phyloP scores from a whole-genome alignment of 1,139 yeast genomes.

The Wickerhamomyces sp. region DNA sequence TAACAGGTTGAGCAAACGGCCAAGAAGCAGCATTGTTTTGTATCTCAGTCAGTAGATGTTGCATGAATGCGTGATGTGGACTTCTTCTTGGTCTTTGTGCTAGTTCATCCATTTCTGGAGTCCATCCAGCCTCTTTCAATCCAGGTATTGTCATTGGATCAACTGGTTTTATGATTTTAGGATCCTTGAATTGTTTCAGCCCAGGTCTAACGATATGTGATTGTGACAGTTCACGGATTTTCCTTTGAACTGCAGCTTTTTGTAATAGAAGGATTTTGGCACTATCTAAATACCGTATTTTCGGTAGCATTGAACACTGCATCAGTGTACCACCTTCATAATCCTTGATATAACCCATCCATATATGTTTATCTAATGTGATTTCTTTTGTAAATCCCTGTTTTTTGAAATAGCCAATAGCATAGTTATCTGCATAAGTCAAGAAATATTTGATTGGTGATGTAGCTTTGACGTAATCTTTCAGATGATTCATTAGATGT shows the following conservation, averaged over 20 bases:
- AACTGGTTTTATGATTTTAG: slow-evolving; percentile 42
- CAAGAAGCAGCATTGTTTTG: slow-evolving; percentile 97
- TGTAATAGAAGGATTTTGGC: slow-evolving; percentile 80
- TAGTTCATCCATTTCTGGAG: slow-evolving; percentile 94
- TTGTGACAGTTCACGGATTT: slow-evolving; percentile 72
- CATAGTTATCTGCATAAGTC: slow-evolving; percentile 97
- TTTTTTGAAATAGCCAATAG: slow-evolving; percentile 95
- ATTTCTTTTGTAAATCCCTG: slow-evolving; percentile 98
- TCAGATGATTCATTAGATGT: slow-evolving; percentile 94
- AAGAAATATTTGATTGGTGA: slow-evolving; percentile 82
- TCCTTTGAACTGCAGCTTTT: slow-evolving; percentile 84
- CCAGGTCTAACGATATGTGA: slow-evolving; percentile 85
- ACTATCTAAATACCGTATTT: slow-evolving; percentile 82
- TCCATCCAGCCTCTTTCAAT: slow-evolving; percentile 91
- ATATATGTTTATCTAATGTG: slow-evolving; percentile 72
- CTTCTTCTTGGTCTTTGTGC: slow-evolving; percentile 94
- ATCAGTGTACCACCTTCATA: slow-evolving; percentile 98
- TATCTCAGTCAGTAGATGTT: slow-evolving; percentile 77
- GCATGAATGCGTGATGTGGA: slow-evolving; percentile 93
- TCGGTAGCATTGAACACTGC: slow-evolving; percentile 95
- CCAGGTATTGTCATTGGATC: slow-evolving; percentile 86
- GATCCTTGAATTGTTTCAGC: slow-evolving; percentile 60
- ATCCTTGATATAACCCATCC: slow-evolving; percentile 99
- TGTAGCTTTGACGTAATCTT: slow-evolving; percentile 90
- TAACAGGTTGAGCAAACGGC: slow-evolving; percentile 95